phyloP scores from a whole-genome alignment of 2,329 filamentous ascomycete genomes.

The Colletotrichum somersetense region DNA sequence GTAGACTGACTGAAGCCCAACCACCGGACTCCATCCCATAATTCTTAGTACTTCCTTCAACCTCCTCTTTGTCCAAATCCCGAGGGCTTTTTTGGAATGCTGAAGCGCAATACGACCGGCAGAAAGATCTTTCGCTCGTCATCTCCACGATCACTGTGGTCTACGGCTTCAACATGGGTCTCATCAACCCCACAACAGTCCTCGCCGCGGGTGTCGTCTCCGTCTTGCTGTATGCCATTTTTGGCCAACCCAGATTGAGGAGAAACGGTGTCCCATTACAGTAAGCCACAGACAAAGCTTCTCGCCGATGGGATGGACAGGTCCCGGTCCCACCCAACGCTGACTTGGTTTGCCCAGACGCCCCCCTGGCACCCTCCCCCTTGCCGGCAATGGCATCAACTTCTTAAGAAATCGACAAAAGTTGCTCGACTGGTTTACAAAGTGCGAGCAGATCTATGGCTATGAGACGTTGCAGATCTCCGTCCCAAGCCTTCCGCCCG shows the following conservation, averaged over 20 bases:
- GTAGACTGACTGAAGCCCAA: neutral
- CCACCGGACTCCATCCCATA: neutral
- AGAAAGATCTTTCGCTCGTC: neutral
- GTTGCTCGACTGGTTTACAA: conserved; percentile 73
- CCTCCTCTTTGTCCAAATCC: neutral
- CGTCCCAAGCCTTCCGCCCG: conserved; percentile 72
- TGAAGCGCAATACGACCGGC: neutral
- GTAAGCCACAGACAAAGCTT: conserved; percentile 24
- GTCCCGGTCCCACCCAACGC: neutral
- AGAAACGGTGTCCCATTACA: conserved; percentile 41
- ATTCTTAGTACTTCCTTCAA: neutral
- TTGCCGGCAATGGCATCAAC: conserved; percentile 71
- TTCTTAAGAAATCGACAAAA: conserved; percentile 71
- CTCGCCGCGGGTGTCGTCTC: conserved; percentile 19
- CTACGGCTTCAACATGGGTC: conserved; percentile 11
- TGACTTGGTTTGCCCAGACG: conserved; percentile 50
- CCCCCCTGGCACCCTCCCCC: conserved; percentile 64
- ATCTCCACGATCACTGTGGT: neutral
- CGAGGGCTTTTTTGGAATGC: neutral
- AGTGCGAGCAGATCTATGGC: conserved; percentile 67
- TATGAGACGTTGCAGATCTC: conserved; percentile 72
- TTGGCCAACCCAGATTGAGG: conserved; percentile 37
- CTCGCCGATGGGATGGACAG: neutral
- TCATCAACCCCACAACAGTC: conserved; percentile 6
- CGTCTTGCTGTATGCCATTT: conserved; percentile 29